Evolutionary conservation across 306 rosid genomes (phyloP).

Genomic region (Astragalus glycyphyllos): DNA sequence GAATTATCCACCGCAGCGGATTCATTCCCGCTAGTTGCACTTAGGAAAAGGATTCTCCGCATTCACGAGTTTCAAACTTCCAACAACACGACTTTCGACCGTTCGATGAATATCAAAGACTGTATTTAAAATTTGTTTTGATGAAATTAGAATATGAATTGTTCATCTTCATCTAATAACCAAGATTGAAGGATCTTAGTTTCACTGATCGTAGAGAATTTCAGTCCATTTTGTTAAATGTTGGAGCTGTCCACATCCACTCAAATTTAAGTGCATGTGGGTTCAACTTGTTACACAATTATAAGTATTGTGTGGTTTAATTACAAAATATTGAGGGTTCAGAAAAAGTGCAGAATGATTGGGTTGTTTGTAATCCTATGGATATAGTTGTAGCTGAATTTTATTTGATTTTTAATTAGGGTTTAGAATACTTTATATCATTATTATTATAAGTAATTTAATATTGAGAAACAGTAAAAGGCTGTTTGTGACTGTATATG

Average conservation of each 20-base stretch:
- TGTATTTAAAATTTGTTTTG: no score
- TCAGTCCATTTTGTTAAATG: no score
- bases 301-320: background rate
- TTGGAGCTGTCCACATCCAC: slow-evolving; percentile 33
- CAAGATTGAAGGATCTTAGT: no score
- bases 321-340: slow-evolving; percentile 1
- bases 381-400: slow-evolving; percentile 32
- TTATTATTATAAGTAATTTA: slow-evolving; percentile 10
- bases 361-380: slow-evolving; percentile 7
- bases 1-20: no score
- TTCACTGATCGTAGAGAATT: no score
- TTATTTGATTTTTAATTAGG: slow-evolving; percentile 1
- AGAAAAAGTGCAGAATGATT: slow-evolving; percentile 39
- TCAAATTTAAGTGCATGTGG: slow-evolving; percentile 34
- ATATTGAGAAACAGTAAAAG: slow-evolving; percentile 63
- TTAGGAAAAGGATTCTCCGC: no score
- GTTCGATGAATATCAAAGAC: no score
- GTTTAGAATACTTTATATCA: background rate
- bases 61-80: no score
- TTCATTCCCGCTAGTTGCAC: no score
- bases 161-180: no score
- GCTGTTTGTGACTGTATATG: slow-evolving; percentile 84
- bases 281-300: slow-evolving; percentile 3
- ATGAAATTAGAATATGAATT: no score
- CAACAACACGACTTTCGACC: no score